These are phyloP conservation scores for Candida neerlandica DNA, from an alignment of 1,139 yeast genomes.

Conservation along the genomic window DNA sequence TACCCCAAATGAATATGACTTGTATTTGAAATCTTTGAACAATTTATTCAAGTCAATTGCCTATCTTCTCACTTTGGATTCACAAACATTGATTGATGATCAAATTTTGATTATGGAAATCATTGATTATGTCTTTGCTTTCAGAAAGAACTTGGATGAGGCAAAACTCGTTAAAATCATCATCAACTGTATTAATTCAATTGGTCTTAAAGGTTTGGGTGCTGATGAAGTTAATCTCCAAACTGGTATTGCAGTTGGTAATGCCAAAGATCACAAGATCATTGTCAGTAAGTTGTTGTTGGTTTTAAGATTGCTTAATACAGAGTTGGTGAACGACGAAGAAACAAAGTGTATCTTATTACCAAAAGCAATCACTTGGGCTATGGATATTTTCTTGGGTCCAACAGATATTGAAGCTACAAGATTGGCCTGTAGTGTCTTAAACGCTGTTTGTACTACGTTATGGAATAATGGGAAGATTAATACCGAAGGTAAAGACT, in stretches of 20 bases:
- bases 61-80: slow-evolving; percentile 49
- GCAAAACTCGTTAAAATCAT: slow-evolving; percentile 41
- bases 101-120: slow-evolving; percentile 61
- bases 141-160: slow-evolving; percentile 43
- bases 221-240: slow-evolving; percentile 36
- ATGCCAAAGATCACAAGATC: slow-evolving; percentile 53
- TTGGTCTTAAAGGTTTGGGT: slow-evolving; percentile 58
- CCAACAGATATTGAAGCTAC: slow-evolving; percentile 58
- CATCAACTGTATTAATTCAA: slow-evolving; percentile 47
- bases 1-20: slow-evolving; percentile 23
- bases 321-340: slow-evolving; percentile 41
- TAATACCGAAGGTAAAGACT: slow-evolving; percentile 23
- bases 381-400: slow-evolving; percentile 58
- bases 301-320: slow-evolving; percentile 57
- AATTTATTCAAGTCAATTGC: slow-evolving; percentile 45
- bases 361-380: slow-evolving; percentile 60
- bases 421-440: slow-evolving; percentile 62
- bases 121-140: slow-evolving; percentile 54
- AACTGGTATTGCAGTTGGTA: slow-evolving; percentile 21
- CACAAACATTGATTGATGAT: slow-evolving; percentile 54
- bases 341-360: slow-evolving; percentile 49
- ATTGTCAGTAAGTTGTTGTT: slow-evolving; percentile 60
- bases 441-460: slow-evolving; percentile 50
- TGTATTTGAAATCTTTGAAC: slow-evolving; percentile 33
- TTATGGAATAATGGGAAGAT: slow-evolving; percentile 35